A percentile compares a stretch with the other conserved stretches of the same genome.
Evolutionary conservation across 1,284 basidiomycete genomes (phyloP).

Genomic region (Crepidotus sp.): DNA sequence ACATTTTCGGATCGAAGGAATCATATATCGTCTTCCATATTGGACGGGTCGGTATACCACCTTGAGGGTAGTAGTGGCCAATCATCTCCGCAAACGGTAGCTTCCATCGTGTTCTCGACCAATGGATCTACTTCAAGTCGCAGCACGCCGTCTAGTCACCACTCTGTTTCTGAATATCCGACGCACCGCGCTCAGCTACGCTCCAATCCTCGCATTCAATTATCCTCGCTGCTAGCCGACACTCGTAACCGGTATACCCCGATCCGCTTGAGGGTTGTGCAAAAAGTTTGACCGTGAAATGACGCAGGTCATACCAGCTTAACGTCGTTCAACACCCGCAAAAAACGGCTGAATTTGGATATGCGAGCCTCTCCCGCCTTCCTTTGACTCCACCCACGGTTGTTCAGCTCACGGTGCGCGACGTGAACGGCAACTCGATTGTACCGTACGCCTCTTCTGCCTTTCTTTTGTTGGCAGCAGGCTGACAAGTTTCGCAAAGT

Average conservation of each 20-base stretch:
- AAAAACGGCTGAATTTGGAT: constrained; percentile 71
- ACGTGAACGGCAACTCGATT: constrained; percentile 55
- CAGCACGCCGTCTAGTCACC: constrained; percentile 34
- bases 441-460: constrained; percentile 50
- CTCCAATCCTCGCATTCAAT: constrained; percentile 39
- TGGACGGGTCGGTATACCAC: constrained; percentile 4
- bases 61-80: constrained; percentile 27
- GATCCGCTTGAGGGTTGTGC: not conserved
- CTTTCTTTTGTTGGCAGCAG: not conserved
- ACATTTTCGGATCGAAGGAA: constrained; percentile 5
- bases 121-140: constrained; percentile 27
- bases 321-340: constrained; percentile 76
- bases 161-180: constrained; percentile 27
- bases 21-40: not conserved
- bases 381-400: constrained; percentile 76
- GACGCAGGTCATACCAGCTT: constrained; percentile 56
- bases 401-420: constrained; percentile 66
- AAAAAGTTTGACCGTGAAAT: not conserved
- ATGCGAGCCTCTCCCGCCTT: constrained; percentile 63
- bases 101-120: constrained; percentile 29
- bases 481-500: constrained; percentile 30
- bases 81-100: constrained; percentile 33
- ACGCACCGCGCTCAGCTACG: constrained; percentile 27
- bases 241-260: constrained; percentile 39
- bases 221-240: constrained; percentile 46